Evolutionary conservation across 1,139 yeast genomes (phyloP), one percentile per base, ranked within the genome.

Genomic region (Candida sp.): DNA sequence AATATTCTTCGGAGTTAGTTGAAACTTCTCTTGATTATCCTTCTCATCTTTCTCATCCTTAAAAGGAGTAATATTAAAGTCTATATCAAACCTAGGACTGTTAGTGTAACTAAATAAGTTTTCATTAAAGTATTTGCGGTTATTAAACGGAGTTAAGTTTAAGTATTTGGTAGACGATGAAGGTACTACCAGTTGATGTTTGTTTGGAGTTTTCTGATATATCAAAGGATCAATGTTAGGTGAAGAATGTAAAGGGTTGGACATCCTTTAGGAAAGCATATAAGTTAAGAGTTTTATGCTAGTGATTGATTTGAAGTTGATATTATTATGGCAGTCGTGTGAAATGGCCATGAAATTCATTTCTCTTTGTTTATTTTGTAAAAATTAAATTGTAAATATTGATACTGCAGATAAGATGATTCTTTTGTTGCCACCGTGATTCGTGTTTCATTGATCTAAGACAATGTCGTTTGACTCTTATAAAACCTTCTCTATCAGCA

Each of bases 21-120:
- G 8, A 3, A 56, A 46, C 11, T 25, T 25, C 7, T 25, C 29
- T 11, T 25, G 29, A 11, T 25, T 12, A 34, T n/a, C 22, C 21
- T 21, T 34, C n/a, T 7, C 19, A 32, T 32, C 21, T 2, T 6
- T 9, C 15, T 15, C 12, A 9, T 19, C 23, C 19, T 48, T 32
- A 12, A 32, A 32, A 4, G 79, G 79, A 4, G 79, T 73, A 45
- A 73, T 58, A 47, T 70, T 73, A 39, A 73, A 57, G 44, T 69
- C 70, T 38, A 70, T 71, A 22, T 37, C 39, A 41, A 45, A 43
- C 38, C 41, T 44, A 4, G 77, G 77, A 8, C 77, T 72, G 23
- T 73, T 59, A 45, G 65, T 68, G 51, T 61, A 63, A 19, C 70
- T 60, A 36, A 67, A 50, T 32, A 68, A 49, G 47, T 64, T 70